phyloP scores from a whole-genome alignment of 495 filamentous ascomycete species.

The Neurospora sp. region DNA sequence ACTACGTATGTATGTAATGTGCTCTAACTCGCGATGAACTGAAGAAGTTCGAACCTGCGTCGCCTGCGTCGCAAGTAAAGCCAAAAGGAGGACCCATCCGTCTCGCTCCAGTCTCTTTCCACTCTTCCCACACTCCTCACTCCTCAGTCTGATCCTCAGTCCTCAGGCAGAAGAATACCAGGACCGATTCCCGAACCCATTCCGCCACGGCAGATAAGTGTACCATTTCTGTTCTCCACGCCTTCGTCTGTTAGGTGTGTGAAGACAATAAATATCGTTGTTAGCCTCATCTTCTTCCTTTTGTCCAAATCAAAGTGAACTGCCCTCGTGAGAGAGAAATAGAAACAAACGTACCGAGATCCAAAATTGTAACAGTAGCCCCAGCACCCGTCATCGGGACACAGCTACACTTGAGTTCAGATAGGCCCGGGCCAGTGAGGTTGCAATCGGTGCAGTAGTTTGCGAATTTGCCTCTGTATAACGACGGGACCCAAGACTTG shows the following conservation, averaged over 20 bases:
- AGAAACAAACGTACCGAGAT: constrained; percentile 4
- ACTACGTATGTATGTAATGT: neutral
- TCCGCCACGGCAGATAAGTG: constrained; percentile 7
- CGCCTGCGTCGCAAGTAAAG: too few species aligned
- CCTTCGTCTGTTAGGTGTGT: constrained; percentile 13
- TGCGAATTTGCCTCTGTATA: constrained; percentile 14
- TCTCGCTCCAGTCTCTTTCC: neutral
- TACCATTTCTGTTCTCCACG: constrained; percentile 16
- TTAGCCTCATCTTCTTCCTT: neutral
- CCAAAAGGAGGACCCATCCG: neutral
- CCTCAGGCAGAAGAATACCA: neutral
- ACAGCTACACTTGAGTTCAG: constrained; percentile 8
- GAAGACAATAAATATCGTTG: neutral
- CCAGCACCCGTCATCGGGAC: neutral
- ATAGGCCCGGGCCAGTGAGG: neutral
- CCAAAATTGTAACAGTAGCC: neutral
- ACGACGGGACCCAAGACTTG: too few species aligned
- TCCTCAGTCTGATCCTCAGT: neutral
- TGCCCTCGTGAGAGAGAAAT: neutral
- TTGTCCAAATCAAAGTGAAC: neutral
- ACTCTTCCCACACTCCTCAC: neutral
- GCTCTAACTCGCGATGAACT: neutral
- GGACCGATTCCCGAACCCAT: neutral
- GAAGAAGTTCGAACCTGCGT: too few species aligned
- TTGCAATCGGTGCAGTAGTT: constrained; percentile 16